Percentiles rank a stretch among this genome's conserved stretches.
Evolutionary conservation across 2,329 filamentous ascomycete genomes (phyloP).

Genomic region (Phialophora expanda): DNA sequence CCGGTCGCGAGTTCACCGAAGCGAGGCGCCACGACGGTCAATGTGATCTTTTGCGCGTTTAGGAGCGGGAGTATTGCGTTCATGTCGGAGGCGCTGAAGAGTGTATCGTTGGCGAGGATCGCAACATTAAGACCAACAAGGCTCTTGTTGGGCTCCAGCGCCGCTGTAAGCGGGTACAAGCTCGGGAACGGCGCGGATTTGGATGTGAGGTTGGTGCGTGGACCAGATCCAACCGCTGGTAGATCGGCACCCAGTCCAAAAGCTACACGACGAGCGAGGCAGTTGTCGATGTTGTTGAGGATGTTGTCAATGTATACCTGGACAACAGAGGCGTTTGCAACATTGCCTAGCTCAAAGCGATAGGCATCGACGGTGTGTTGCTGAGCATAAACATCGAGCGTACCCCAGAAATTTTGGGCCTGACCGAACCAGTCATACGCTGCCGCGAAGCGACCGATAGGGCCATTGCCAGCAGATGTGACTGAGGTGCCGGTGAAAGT

Average conservation of each 20-base stretch:
- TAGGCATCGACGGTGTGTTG: slow-evolving; percentile 46
- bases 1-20: slow-evolving; percentile 31
- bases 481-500: slow-evolving; percentile 67
- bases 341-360: slow-evolving; percentile 45
- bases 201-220: slow-evolving; percentile 20
- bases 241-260: slow-evolving; percentile 34
- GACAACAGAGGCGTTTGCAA: slow-evolving; percentile 26
- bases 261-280: slow-evolving; percentile 39
- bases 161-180: slow-evolving; percentile 28
- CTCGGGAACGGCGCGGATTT: slow-evolving; percentile 25
- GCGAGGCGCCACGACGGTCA: slow-evolving; percentile 31
- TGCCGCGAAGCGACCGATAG: slow-evolving; percentile 50
- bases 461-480: slow-evolving; percentile 70
- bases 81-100: slow-evolving; percentile 27
- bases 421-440: slow-evolving; percentile 48
- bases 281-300: slow-evolving; percentile 40
- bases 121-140: slow-evolving; percentile 35
- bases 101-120: slow-evolving; percentile 34
- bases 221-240: slow-evolving; percentile 28
- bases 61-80: slow-evolving; percentile 30
- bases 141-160: slow-evolving; percentile 27
- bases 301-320: slow-evolving; percentile 34
- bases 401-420: slow-evolving; percentile 48
- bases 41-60: slow-evolving; percentile 24
- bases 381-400: slow-evolving; percentile 46